Evolutionary conservation across 768 basidiomycete genomes (phyloP).

Genomic region (Trametes sanguinea): DNA sequence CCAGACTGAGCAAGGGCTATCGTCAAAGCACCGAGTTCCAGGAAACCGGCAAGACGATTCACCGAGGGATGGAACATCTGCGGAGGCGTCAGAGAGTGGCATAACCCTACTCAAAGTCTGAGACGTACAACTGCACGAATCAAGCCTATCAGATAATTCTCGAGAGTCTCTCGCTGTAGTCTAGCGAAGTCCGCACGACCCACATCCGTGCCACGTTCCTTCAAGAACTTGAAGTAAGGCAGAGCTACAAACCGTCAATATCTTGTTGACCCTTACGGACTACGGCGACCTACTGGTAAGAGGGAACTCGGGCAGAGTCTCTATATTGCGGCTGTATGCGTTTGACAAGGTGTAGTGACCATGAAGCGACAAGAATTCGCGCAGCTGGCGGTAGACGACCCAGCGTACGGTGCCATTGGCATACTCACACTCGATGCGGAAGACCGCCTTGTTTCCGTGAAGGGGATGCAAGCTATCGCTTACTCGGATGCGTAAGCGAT

Average conservation of each 20-base stretch:
- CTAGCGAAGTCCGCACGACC: slow-evolving; percentile 77
- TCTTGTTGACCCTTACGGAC: background rate
- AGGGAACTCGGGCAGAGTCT: slow-evolving; percentile 90
- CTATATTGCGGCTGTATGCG: slow-evolving; percentile 69
- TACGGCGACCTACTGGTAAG: slow-evolving; percentile 56
- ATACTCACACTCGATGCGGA: slow-evolving; percentile 95
- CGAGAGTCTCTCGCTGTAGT: slow-evolving; percentile 77
- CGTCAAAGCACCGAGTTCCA: slow-evolving; percentile 90
- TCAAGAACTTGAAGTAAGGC: slow-evolving; percentile 89
- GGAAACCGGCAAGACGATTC: slow-evolving; percentile 85
- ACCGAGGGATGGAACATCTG: slow-evolving; percentile 96
- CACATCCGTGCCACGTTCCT: slow-evolving; percentile 52
- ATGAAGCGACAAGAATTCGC: slow-evolving; percentile 90
- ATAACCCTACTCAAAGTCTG: background rate
- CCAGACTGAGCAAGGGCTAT: slow-evolving; percentile 78
- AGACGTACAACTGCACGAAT: slow-evolving; percentile 79
- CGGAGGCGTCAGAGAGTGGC: background rate
- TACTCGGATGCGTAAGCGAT: slow-evolving; percentile 80
- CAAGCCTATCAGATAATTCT: slow-evolving; percentile 84
- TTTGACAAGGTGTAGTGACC: slow-evolving; percentile 88
- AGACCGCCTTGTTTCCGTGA: slow-evolving; percentile 74
- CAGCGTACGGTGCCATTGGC: slow-evolving; percentile 90
- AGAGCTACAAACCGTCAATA: slow-evolving; percentile 49
- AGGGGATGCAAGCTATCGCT: slow-evolving; percentile 85
- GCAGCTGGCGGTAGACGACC: slow-evolving; percentile 93